phyloP scores from a whole-genome alignment of 495 filamentous ascomycete species.

The Penicillium psychrofluorescens region DNA sequence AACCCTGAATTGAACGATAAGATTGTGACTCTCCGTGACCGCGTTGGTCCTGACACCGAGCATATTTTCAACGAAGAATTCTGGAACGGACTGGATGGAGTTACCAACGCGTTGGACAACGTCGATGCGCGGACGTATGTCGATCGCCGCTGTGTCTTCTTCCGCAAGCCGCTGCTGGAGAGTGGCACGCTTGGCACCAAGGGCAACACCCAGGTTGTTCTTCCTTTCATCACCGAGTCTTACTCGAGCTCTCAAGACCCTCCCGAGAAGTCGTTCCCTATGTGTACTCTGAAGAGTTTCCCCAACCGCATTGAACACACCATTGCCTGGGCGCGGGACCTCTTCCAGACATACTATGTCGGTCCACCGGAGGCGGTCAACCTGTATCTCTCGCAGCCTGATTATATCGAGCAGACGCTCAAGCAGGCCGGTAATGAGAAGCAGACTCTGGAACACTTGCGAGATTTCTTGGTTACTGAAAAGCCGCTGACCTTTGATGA shows the following conservation, averaged over 20 bases:
- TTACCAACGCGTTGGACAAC: conserved; percentile 97
- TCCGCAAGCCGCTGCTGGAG: conserved; percentile 93
- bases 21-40: conserved; percentile 77
- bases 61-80: conserved; percentile 92
- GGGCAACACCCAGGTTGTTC: conserved; percentile 93
- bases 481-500: conserved; percentile 92
- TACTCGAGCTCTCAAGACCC: conserved; percentile 99
- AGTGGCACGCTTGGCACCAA: conserved; percentile 97
- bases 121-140: conserved; percentile 97
- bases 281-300: conserved; percentile 97
- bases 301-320: conserved; percentile 99
- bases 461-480: conserved; percentile 85
- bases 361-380: conserved; percentile 93
- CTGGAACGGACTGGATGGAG: conserved; percentile 83
- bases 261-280: conserved; percentile 96
- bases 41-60: conserved; percentile 89
- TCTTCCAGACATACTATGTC: conserved; percentile 91
- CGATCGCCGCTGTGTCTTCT: conserved; percentile 96
- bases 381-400: conserved; percentile 83
- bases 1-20: conserved; percentile 86
- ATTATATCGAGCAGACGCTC: conserved; percentile 82
- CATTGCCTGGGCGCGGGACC: conserved; percentile 93
- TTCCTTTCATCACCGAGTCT: conserved; percentile 87
- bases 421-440: conserved; percentile 97
- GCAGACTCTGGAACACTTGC: conserved; percentile 83